Base-by-base conservation (phyloP, 2,329 filamentous ascomycete species). In the Botrytis squamosa region DNA sequence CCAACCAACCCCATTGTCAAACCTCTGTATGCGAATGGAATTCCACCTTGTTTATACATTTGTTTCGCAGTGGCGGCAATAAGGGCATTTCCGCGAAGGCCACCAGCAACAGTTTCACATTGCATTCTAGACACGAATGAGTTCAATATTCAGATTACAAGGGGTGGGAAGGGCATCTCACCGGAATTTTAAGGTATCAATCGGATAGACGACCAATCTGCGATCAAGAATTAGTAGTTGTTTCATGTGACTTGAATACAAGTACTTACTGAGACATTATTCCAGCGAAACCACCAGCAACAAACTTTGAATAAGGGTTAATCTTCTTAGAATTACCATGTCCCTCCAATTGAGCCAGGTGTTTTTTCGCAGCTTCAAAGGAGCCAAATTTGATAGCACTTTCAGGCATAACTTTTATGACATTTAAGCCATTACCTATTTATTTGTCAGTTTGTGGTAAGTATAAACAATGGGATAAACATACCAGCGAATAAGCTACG, bases 381-480 rank as follows among this genome's bases (percentile, higher is more conserved):
- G 95, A 95, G 75, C 96, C 96, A 82, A 99, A 99, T 83, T 98
- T 97, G 81, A 99, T 97, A 40, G 96, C 95, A 42, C 95, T 98
- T 84, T 99, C 96, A 0, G 96, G 96, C 94, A 98, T 97, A 75
- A 99, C 96, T 83, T 99, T 99, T 80, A 98, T 83, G 4, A 99
- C 94, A 79, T 99, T 99, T 78, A 99, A 86, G 5, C 96, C 96
- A 80, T 99, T 99, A 55, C 96, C 95, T 97, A 78, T 36, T 40
- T 16, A 33, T 73, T 78, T 63, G 77, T 72, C 75, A 64, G n/a
- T 65, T n/a, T 60, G 14, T 59, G 9, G 29, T 49, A 68, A 46
- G 29, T 25, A 25, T 64, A 4, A 12, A 22, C 25, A 22, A 8
- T 6, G 20, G 25, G 29, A 46, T 14, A 29, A 36, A 77, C 90